Base-by-base conservation (phyloP, 306 rosid species). In the Echinosophora koreensis region DNA sequence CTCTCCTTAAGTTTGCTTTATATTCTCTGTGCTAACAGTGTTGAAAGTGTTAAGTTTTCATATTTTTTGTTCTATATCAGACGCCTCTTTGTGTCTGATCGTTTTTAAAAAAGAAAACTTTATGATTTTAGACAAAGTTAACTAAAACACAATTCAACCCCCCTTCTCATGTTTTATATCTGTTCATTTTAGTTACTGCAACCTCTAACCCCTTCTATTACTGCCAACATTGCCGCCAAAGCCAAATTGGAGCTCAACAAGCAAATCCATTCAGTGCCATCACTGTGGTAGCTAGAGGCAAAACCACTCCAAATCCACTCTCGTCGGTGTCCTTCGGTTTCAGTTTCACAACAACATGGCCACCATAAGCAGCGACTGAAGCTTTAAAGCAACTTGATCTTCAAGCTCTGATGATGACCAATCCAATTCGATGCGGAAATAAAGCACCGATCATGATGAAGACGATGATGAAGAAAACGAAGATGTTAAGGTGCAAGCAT, bases 321-420 rank as follows among this genome's bases (percentile, higher is more conserved):
- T 77, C 74, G 28, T 78, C 84, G 66, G 79, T 86, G 62, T 85
- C 87, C 1, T 34, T 52, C 11, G 76, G 69, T 81, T 66, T 79
- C 57, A 91, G 69, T 59, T 88, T 89, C 15, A 91, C 91, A 16
- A 78, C 86, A 47, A 91, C 77, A 89, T 83, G 12, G 94, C 89
- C 81, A 89, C 94, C 94, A 91, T 91, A 39, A 91, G 92, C 86
- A 88, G 97, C 73, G 97, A 89, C 85, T 89, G 94, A 59, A 91
- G 94, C 91, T 91, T 85, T 50, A 91, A 69, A 52, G 97, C 90
- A 49, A 86, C 88, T 86, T 91, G 97, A 57, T 89, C 97, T 81
- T 91, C 97, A 22, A 89, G 94, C 44, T 91, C 97, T n/a, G 88
- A 87, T 41, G 92, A 88, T 71, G 92, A 83, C 97, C 97, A 91